Percentiles rank a stretch among this genome's conserved stretches.
Conservation (phyloP, 805 yeast species). For the Yarrowia divulgata region DNA sequence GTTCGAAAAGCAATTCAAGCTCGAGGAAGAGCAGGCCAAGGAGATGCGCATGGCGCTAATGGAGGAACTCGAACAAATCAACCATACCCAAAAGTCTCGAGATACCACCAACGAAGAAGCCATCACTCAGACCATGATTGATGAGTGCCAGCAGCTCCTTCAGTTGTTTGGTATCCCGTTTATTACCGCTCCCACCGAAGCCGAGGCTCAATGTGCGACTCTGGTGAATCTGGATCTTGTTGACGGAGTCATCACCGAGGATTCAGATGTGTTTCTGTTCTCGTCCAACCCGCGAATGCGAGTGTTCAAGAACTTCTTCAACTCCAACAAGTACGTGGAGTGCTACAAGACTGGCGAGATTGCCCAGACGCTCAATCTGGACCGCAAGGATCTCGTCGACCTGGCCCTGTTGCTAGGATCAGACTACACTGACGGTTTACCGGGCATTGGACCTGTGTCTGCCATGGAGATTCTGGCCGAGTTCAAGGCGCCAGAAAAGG, state of each 20-base stretch:
- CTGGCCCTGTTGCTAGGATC: conserved; percentile 88
- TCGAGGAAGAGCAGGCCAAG: conserved; percentile 73
- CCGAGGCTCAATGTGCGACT: conserved; percentile 98
- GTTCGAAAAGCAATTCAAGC: conserved; percentile 49
- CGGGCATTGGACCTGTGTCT: conserved; percentile 92
- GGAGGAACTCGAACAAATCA: conserved; percentile 75
- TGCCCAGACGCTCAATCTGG: conserved; percentile 68
- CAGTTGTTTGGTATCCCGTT: conserved; percentile 92
- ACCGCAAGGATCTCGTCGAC: conserved; percentile 70
- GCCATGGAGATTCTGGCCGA: conserved; percentile 91
- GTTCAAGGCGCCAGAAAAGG: conserved; percentile 59
- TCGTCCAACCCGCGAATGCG: conserved; percentile 65
- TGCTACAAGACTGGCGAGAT: conserved; percentile 70
- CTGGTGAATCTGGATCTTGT: conserved; percentile 71
- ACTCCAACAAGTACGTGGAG: conserved; percentile 90
- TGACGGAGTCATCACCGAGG: conserved; percentile 96
- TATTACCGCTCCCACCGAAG: conserved; percentile 97
- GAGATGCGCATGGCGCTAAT: conserved; percentile 66
- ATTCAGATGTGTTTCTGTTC: conserved; percentile 93
- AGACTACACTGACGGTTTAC: conserved; percentile 92
- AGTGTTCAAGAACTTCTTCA: conserved; percentile 91
- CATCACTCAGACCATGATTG: conserved; percentile 83
- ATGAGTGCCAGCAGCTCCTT: conserved; percentile 87
- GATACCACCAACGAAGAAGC: conserved; percentile 59
- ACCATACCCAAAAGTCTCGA: conserved; percentile 65